These are phyloP conservation scores for Puccinia coronata DNA, from an alignment of 1,284 basidiomycete species.

Conservation along the genomic window DNA sequence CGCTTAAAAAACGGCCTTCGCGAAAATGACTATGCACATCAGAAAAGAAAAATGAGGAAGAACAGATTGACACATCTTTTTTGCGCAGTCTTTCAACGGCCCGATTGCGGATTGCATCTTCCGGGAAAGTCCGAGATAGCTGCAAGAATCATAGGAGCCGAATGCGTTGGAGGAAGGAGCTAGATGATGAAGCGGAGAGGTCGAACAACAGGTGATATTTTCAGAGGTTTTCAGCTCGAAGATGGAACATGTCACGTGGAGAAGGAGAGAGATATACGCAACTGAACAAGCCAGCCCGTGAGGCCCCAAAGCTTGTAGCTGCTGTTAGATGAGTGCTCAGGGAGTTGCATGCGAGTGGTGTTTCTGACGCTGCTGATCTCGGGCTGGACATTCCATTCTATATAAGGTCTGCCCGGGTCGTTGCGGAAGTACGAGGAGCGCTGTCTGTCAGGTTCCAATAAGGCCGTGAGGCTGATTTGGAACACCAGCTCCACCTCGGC, in stretches of 20 bases:
- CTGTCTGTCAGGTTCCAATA: slow-evolving; percentile 14
- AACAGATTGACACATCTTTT: background rate
- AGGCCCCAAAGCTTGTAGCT: slow-evolving; percentile 34
- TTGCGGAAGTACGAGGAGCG: background rate
- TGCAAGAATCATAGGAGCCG: background rate
- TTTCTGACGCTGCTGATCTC: background rate
- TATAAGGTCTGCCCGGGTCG: slow-evolving; percentile 15
- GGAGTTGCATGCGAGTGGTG: background rate
- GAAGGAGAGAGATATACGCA: background rate
- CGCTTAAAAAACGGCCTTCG: too few relatives aligned
- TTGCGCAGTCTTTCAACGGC: background rate
- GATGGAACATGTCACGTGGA: background rate
- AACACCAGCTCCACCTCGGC: slow-evolving; percentile 28
- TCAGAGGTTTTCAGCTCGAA: background rate
- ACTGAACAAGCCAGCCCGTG: slow-evolving; percentile 44
- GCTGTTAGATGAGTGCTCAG: background rate
- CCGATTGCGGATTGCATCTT: background rate
- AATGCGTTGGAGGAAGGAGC: slow-evolving; percentile 10
- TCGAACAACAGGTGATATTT: background rate
- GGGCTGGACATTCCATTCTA: slow-evolving; percentile 34
- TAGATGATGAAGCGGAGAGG: background rate
- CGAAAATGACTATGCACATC: background rate
- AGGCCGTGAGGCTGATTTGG: slow-evolving; percentile 15
- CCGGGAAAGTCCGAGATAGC: background rate
- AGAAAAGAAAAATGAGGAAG: background rate